Conservation (phyloP, 1,284 basidiomycete genomes). For the Irpex sp. region DNA sequence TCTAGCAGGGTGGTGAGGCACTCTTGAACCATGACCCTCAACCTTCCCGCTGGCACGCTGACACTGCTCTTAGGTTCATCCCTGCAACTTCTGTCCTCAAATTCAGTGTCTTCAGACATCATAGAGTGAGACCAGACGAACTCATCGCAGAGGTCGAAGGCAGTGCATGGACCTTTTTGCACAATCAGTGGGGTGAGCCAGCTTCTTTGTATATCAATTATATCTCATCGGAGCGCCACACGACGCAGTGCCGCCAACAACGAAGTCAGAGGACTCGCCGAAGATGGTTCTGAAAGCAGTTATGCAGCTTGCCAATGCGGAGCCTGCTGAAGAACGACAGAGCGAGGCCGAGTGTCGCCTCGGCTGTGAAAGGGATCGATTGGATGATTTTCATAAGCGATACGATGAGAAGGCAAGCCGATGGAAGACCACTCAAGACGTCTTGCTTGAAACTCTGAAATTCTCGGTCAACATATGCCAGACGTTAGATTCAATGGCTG, state of each 20-base stretch:
- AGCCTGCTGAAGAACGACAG: not conserved
- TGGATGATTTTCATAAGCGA: not conserved
- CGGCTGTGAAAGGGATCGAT: not conserved
- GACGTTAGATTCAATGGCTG: not conserved
- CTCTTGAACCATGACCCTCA: not conserved
- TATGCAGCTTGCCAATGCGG: not conserved
- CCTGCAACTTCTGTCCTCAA: not conserved
- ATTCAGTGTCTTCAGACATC: not conserved
- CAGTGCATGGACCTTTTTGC: not conserved
- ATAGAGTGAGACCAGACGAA: not conserved
- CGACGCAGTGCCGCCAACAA: not conserved
- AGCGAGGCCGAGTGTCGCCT: not conserved
- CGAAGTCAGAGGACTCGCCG: not conserved
- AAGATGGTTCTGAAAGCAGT: not conserved
- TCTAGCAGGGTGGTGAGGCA: not conserved
- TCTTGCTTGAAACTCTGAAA: not conserved
- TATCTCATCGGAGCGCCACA: not conserved
- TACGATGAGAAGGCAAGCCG: not conserved
- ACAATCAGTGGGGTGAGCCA: not conserved
- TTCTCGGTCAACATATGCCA: not conserved
- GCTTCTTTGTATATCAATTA: not conserved
- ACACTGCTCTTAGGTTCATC: not conserved
- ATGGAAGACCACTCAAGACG: not conserved
- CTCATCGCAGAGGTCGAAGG: not conserved
- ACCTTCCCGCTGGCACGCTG: no score